Conservation (phyloP, 2,329 filamentous ascomycete species). For the Simplicillium aogashimaense region DNA sequence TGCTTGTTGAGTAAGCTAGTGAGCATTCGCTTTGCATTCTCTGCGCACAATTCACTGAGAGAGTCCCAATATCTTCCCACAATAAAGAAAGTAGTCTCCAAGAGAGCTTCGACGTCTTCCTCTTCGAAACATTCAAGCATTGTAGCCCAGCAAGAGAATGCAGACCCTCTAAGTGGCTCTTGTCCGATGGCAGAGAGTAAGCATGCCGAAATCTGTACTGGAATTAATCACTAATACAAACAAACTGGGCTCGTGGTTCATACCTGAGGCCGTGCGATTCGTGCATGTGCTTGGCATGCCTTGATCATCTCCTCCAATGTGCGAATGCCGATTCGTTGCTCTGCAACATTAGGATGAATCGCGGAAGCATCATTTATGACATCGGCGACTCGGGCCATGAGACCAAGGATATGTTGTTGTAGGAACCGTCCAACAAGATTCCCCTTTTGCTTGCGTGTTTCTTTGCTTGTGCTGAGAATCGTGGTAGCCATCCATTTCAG, state of each 20-base stretch:
- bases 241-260: conserved; percentile 13
- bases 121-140: conserved; percentile 67
- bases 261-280: conserved; percentile 77
- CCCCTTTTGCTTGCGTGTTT: conserved; percentile 34
- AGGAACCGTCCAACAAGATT: conserved; percentile 66
- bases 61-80: conserved; percentile 69
- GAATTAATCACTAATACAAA: background rate
- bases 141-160: conserved; percentile 75
- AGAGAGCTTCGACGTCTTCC: conserved; percentile 67
- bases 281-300: conserved; percentile 62
- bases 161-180: conserved; percentile 62
- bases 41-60: conserved; percentile 52
- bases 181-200: conserved; percentile 74
- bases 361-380: conserved; percentile 58
- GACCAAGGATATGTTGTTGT: conserved; percentile 72
- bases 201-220: conserved; percentile 71
- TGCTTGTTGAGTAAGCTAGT: conserved; percentile 55
- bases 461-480: conserved; percentile 27
- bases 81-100: conserved; percentile 85
- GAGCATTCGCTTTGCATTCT: conserved; percentile 53
- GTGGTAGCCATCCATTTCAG: conserved; percentile 34
- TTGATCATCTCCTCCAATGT: conserved; percentile 84
- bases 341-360: conserved; percentile 44
- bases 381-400: conserved; percentile 76
- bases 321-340: conserved; percentile 68